These are phyloP conservation scores for Sextonia rubra DNA, from an alignment of 164 flowering plant species.

Conservation along the genomic window DNA sequence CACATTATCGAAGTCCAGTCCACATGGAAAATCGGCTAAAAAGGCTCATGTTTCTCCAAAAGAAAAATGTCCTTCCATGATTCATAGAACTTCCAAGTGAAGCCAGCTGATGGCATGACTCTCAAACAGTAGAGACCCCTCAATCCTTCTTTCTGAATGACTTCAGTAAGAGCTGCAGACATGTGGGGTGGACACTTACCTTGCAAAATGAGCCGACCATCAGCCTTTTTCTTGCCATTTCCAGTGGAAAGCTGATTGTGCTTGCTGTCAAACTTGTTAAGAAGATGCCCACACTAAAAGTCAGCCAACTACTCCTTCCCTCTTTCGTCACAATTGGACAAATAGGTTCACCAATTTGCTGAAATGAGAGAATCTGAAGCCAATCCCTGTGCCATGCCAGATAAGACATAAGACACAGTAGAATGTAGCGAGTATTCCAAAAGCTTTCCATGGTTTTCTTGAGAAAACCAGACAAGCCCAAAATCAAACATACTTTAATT, in stretches of 20 bases:
- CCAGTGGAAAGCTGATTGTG: slow-evolving; percentile 89
- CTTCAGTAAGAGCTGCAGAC: slow-evolving; percentile 82
- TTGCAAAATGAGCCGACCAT: slow-evolving; percentile 87
- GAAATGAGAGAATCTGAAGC: too few relatives aligned
- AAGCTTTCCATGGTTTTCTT: too few relatives aligned
- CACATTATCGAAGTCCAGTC: neutral
- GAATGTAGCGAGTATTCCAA: too few relatives aligned
- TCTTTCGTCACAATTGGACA: too few relatives aligned
- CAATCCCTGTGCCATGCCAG: too few relatives aligned
- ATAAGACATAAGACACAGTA: too few relatives aligned
- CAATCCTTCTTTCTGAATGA: slow-evolving; percentile 65
- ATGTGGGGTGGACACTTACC: slow-evolving; percentile 90
- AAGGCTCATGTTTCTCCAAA: slow-evolving; percentile 17
- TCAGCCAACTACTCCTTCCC: neutral
- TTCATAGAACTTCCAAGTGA: slow-evolving; percentile 98
- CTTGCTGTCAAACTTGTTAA: slow-evolving; percentile 83
- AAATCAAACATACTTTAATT: too few relatives aligned
- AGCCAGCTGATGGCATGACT: slow-evolving; percentile 94
- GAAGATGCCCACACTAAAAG: neutral
- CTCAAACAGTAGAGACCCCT: slow-evolving; percentile 79
- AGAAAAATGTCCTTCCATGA: slow-evolving; percentile 92
- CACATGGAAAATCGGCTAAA: neutral
- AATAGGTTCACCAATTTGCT: too few relatives aligned
- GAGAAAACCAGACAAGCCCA: too few relatives aligned
- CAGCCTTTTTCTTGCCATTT: slow-evolving; percentile 84